Evolutionary conservation across 1,284 basidiomycete genomes (phyloP).

Genomic region (Pseudozyma thailandica): DNA sequence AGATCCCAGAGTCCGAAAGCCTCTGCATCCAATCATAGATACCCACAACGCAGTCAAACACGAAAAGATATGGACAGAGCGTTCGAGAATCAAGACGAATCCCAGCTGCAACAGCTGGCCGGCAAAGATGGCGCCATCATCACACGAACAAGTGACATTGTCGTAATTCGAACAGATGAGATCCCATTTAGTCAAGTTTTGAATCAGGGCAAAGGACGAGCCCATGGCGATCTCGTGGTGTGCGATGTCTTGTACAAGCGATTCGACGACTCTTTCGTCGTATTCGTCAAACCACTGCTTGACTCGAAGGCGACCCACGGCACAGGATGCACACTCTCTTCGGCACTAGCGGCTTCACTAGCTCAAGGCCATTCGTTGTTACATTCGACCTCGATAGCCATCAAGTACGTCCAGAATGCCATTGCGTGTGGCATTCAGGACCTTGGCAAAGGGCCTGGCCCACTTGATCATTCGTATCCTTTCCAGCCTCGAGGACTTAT

Average conservation of each 20-base stretch:
- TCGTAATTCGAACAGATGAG: conserved; percentile 38
- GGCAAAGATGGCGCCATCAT: conserved; percentile 32
- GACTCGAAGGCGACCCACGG: conserved; percentile 75
- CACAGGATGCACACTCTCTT: conserved; percentile 90
- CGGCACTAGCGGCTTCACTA: conserved; percentile 80
- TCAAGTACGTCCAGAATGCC: conserved; percentile 79
- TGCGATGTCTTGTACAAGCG: conserved; percentile 78
- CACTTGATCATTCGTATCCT: conserved; percentile 85
- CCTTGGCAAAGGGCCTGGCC: conserved; percentile 82
- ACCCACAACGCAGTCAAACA: conserved; percentile 36
- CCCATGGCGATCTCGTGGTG: conserved; percentile 68
- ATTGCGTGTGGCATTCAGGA: conserved; percentile 77
- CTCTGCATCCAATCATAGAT: conserved; percentile 5
- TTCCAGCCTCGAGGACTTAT: conserved; percentile 68
- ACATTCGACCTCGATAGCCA: conserved; percentile 75
- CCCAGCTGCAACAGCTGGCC: conserved; percentile 27
- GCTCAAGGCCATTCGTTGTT: conserved; percentile 74
- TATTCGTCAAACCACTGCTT: conserved; percentile 58
- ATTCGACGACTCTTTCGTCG: conserved; percentile 56
- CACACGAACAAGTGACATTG: conserved; percentile 23
- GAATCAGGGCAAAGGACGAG: background rate
- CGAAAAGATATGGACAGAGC: background rate
- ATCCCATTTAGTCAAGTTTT: conserved; percentile 41
- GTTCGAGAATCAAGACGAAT: conserved; percentile 4
- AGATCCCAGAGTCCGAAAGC: background rate